Conservation (phyloP, 2,329 filamentous ascomycete species). For the Fusarium sp. region DNA sequence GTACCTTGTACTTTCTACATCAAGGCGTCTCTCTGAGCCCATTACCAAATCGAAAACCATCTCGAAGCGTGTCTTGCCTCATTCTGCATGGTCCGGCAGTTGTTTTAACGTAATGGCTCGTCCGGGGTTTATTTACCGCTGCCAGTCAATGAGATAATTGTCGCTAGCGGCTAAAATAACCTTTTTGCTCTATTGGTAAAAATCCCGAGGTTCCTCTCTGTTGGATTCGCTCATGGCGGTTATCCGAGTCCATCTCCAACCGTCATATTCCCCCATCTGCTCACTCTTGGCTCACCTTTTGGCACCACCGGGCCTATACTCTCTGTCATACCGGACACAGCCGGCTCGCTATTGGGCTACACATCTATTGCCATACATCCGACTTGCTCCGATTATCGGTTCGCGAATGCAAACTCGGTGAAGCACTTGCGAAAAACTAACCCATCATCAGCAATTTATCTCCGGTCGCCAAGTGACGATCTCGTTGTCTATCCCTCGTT, state of each 20-base stretch:
- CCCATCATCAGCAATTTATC: constrained; percentile 37
- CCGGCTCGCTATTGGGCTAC: constrained; percentile 4
- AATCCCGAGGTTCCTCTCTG: constrained; percentile 8
- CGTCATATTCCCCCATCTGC: constrained; percentile 34
- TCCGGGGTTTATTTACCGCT: constrained; percentile 32
- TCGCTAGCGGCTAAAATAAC: constrained; percentile 38
- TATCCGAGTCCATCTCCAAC: constrained; percentile 8
- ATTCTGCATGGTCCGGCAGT: constrained; percentile 46
- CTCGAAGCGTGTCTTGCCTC: constrained; percentile 40
- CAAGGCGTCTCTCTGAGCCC: constrained; percentile 41
- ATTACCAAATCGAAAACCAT: constrained; percentile 46
- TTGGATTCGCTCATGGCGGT: constrained; percentile 19
- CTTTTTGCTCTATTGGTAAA: constrained; percentile 37
- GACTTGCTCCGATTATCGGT: constrained; percentile 35
- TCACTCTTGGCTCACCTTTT: constrained; percentile 28
- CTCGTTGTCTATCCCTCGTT: constrained; percentile 18
- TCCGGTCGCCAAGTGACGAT: constrained; percentile 30
- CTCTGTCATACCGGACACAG: constrained; percentile 6
- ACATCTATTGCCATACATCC: constrained; percentile 10
- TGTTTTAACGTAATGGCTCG: constrained; percentile 46
- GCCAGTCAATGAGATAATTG: constrained; percentile 23
- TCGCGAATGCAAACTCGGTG: constrained; percentile 7
- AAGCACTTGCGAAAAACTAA: constrained; percentile 15
- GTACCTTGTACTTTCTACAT: constrained; percentile 30
- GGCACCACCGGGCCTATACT: constrained; percentile 18